Percentiles rank a stretch among this genome's conserved stretches.
Evolutionary conservation across 2,329 filamentous ascomycete genomes (phyloP).

Genomic region (Zymoseptoria brevis): DNA sequence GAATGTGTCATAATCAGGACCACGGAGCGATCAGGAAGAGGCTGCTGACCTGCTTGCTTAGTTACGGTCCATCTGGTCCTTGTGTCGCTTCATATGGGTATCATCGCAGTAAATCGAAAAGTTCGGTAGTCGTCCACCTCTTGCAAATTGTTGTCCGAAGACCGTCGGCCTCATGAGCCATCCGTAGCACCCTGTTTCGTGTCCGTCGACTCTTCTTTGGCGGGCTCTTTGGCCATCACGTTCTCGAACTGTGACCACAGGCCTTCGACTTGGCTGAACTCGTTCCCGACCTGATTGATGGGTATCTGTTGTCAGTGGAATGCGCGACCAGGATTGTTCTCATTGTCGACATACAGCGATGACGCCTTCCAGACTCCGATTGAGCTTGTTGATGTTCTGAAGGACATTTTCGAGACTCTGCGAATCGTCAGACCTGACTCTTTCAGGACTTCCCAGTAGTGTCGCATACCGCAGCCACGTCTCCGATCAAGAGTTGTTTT

Average conservation of each 20-base stretch:
- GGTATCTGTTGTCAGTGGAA: background rate
- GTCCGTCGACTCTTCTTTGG: conserved; percentile 31
- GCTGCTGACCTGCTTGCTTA: background rate
- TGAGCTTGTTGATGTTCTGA: conserved; percentile 91
- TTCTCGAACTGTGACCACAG: conserved; percentile 96
- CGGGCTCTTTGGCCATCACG: conserved; percentile 67
- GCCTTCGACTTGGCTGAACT: conserved; percentile 93
- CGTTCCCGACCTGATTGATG: conserved; percentile 61
- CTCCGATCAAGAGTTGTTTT: conserved; percentile 60
- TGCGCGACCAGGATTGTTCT: background rate
- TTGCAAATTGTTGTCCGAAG: background rate
- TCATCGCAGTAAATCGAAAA: background rate
- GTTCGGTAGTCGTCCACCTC: background rate
- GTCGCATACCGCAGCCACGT: conserved; percentile 60
- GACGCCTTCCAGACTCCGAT: conserved; percentile 83
- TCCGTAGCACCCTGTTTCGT: conserved; percentile 20
- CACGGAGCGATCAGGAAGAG: background rate
- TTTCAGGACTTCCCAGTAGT: background rate
- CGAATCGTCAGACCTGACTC: background rate
- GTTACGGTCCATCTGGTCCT: background rate
- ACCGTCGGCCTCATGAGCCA: background rate
- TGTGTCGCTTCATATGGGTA: background rate
- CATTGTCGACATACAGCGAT: conserved; percentile 58
- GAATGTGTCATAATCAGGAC: background rate
- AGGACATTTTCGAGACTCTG: conserved; percentile 78